A percentile compares a stretch with the other conserved stretches of the same genome.
Conservation (phyloP, 2,329 filamentous ascomycete genomes). For the Clarireedia hainanense region DNA sequence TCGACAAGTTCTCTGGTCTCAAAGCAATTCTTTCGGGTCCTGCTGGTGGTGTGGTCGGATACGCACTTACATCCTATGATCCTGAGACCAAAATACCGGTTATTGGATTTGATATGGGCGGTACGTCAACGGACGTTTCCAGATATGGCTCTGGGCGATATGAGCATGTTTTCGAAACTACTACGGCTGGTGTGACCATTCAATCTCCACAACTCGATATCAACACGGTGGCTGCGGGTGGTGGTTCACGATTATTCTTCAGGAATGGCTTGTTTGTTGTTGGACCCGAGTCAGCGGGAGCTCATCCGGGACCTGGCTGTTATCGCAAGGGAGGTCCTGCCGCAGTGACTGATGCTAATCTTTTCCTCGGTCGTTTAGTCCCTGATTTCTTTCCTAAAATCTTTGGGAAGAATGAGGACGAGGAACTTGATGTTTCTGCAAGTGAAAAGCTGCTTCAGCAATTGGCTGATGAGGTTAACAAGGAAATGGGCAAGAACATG, state of each 20-base stretch:
- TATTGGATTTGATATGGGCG: constrained; percentile 95
- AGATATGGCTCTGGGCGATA: constrained; percentile 68
- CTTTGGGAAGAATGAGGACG: constrained; percentile 81
- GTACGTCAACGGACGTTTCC: constrained; percentile 86
- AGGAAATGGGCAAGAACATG: constrained; percentile 64
- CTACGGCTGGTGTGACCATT: constrained; percentile 69
- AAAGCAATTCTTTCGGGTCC: constrained; percentile 83
- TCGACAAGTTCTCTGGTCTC: constrained; percentile 75
- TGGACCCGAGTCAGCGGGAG: constrained; percentile 53
- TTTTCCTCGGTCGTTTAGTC: constrained; percentile 74
- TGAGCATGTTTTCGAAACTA: constrained; percentile 69
- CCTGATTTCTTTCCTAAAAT: constrained; percentile 95
- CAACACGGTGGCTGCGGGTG: constrained; percentile 48
- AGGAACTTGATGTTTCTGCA: constrained; percentile 67
- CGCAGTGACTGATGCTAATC: constrained; percentile 85
- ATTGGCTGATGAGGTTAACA: constrained; percentile 69
- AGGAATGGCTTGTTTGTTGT: constrained; percentile 65
- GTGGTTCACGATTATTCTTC: constrained; percentile 51
- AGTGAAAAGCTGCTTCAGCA: constrained; percentile 70
- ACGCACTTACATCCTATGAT: constrained; percentile 87
- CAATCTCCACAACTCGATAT: constrained; percentile 76
- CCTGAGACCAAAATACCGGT: constrained; percentile 73
- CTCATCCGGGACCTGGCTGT: constrained; percentile 82
- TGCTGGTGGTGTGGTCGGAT: constrained; percentile 88
- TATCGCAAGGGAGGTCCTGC: constrained; percentile 84